Base-by-base conservation (phyloP, 2,329 filamentous ascomycete genomes). In the Colletotrichum camelliae region DNA sequence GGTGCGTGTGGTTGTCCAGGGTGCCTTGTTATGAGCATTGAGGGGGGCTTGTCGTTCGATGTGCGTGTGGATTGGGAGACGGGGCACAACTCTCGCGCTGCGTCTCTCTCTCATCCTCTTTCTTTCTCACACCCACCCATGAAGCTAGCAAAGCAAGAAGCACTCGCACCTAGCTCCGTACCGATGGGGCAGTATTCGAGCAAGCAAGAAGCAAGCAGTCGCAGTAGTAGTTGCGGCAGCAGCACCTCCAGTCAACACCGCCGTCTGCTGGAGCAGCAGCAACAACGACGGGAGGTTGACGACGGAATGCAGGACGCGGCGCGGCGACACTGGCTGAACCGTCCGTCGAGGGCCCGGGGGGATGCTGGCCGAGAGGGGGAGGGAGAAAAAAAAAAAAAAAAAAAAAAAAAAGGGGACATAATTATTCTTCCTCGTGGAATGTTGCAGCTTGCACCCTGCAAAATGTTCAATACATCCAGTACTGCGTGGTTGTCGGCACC, bases 11-110 rank as follows among this genome's bases (percentile, higher is more conserved):
- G 57, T 29, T 5, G 64, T 43, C 69, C 35, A 57, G 73, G 73
- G 58, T 75, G 12, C 70, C 70, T 64, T 72, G 73, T 37, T 27
- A 24, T 48, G 12, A 67, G 55, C 69, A 75, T 72, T 73, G 69
- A 73, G 69, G 70, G 67, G 70, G 65, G 35, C 33, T 35, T 65
- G 73, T 67, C 62, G 55, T 66, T 57, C 64, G 24, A 67, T 64
- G 69, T 72, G 73, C 62, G 72, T 67, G 57, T 29, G 66, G 65
- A 37, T 33, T 39, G 15, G 61, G 33, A 27, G 60, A 64, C 31
- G 21, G 27, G 21, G 55, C 55, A 27, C 21, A 57, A 57, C 21
- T 57, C 52, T 57, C 16, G 43, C 43, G 18, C 2, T 33, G 31
- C 35, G 27, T 48, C 33, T 33, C 24, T 67, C 16, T 48, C 62